Evolutionary conservation across 371 early-diverging fungal species (phyloP).

Genomic region (Actinomortierella ambigua): DNA sequence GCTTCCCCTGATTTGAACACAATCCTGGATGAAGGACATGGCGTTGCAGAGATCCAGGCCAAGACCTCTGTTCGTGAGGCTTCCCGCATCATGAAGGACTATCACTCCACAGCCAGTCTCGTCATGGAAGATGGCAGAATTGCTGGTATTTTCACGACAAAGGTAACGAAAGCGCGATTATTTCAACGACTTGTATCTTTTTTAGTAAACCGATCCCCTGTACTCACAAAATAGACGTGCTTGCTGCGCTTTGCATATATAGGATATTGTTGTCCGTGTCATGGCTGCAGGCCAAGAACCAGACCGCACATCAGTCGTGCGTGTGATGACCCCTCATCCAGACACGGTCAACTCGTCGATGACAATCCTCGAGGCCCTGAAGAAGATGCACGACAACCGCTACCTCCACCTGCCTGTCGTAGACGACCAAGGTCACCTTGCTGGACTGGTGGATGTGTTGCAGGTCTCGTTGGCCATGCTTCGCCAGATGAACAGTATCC

Average conservation of each 20-base stretch:
- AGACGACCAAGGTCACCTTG: slow-evolving; percentile 63
- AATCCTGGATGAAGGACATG: slow-evolving; percentile 62
- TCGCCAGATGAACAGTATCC: slow-evolving; percentile 61
- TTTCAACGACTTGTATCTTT: background rate
- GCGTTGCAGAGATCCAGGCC: slow-evolving; percentile 68
- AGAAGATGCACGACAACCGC: slow-evolving; percentile 85
- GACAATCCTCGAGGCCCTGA: slow-evolving; percentile 85
- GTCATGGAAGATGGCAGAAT: slow-evolving; percentile 78
- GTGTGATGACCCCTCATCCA: slow-evolving; percentile 95
- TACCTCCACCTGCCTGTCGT: slow-evolving; percentile 91
- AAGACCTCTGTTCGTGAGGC: slow-evolving; percentile 88
- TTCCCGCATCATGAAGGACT: slow-evolving; percentile 82
- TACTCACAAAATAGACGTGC: no score
- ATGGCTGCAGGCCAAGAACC: slow-evolving; percentile 90
- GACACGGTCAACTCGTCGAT: slow-evolving; percentile 80
- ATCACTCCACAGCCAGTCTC: slow-evolving; percentile 85
- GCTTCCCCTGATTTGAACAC: slow-evolving; percentile 82
- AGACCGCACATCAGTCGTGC: slow-evolving; percentile 81
- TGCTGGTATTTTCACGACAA: slow-evolving; percentile 89
- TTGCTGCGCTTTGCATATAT: slow-evolving; percentile 4
- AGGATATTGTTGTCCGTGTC: slow-evolving; percentile 91
- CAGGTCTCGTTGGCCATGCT: slow-evolving; percentile 80
- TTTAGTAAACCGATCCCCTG: no score
- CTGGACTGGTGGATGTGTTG: slow-evolving; percentile 91
- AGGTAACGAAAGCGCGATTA: slow-evolving; percentile 38